These are phyloP conservation scores for Coemansia sp. DNA, from an alignment of 192 early-diverging fungal species.

Conservation along the genomic window DNA sequence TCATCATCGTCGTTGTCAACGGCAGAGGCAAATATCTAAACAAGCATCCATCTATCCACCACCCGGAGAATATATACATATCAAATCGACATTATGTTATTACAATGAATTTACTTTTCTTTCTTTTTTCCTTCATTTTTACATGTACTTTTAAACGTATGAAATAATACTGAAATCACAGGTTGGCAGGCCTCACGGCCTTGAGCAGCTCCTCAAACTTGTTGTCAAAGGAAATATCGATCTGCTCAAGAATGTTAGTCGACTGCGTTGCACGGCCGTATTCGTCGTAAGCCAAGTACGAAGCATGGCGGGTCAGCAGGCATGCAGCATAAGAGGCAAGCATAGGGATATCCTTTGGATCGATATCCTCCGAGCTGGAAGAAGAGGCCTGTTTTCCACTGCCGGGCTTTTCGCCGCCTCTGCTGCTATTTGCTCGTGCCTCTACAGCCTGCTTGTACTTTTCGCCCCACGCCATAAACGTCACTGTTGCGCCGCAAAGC, in stretches of 20 bases:
- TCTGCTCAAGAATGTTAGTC: constrained; percentile 40
- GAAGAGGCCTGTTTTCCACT: not conserved
- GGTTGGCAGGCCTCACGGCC: constrained; percentile 28
- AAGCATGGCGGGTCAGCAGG: constrained; percentile 46
- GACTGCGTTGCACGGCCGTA: constrained; percentile 46
- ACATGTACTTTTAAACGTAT: not conserved
- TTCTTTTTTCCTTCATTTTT: not conserved
- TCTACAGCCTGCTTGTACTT: constrained; percentile 56
- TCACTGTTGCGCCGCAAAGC: constrained; percentile 77
- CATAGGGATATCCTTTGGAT: constrained; percentile 50
- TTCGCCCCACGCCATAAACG: constrained; percentile 87
- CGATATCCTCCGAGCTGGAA: constrained; percentile 35
- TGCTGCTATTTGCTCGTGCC: not conserved
- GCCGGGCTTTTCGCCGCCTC: no score
- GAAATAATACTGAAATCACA: not conserved
- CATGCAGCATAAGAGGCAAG: constrained; percentile 67
- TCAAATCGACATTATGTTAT: no score
- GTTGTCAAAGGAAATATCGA: constrained; percentile 54
- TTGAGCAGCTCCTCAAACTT: constrained; percentile 51
- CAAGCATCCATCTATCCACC: no score
- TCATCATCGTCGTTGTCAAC: not conserved
- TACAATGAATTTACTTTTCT: no score
- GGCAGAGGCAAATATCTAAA: no score
- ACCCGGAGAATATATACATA: no score
- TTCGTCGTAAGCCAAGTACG: constrained; percentile 49